phyloP scores from a whole-genome alignment of 2,329 filamentous ascomycete species.

The Exophiala viscosa region DNA sequence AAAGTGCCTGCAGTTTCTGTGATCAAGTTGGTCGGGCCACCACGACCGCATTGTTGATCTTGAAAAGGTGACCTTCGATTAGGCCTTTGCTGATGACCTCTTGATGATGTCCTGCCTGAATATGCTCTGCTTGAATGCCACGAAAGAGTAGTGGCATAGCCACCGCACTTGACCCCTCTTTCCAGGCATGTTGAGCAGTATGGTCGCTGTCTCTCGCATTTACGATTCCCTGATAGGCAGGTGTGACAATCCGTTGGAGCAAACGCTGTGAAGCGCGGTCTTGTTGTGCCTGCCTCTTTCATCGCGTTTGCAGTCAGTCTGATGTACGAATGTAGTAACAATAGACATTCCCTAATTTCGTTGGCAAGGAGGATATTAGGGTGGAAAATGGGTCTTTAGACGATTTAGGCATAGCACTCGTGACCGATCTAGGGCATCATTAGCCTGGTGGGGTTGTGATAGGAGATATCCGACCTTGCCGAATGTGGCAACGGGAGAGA shows the following conservation, averaged over 20 bases:
- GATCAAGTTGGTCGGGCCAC: neutral
- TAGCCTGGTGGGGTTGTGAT: neutral
- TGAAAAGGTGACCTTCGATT: neutral
- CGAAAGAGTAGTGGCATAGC: slow-evolving; percentile 4
- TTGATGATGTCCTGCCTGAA: neutral
- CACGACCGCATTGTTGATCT: neutral
- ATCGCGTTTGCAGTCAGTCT: neutral
- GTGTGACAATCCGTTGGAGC: neutral
- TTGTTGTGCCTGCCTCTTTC: slow-evolving; percentile 3
- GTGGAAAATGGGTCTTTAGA: neutral
- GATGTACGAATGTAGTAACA: neutral
- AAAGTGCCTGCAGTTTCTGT: neutral
- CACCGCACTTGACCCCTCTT: slow-evolving; percentile 1
- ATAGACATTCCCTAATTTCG: neutral
- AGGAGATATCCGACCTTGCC: neutral
- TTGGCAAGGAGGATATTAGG: neutral
- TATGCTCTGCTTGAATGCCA: slow-evolving; percentile 5
- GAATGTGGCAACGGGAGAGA: neutral
- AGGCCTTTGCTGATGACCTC: neutral
- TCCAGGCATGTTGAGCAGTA: slow-evolving; percentile 1
- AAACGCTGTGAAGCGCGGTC: neutral
- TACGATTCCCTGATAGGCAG: neutral
- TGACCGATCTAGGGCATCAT: neutral
- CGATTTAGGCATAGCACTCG: neutral
- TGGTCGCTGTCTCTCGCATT: neutral